phyloP scores from a whole-genome alignment of 108 stramenopile genomes.

The Nitzschia sp. region DNA sequence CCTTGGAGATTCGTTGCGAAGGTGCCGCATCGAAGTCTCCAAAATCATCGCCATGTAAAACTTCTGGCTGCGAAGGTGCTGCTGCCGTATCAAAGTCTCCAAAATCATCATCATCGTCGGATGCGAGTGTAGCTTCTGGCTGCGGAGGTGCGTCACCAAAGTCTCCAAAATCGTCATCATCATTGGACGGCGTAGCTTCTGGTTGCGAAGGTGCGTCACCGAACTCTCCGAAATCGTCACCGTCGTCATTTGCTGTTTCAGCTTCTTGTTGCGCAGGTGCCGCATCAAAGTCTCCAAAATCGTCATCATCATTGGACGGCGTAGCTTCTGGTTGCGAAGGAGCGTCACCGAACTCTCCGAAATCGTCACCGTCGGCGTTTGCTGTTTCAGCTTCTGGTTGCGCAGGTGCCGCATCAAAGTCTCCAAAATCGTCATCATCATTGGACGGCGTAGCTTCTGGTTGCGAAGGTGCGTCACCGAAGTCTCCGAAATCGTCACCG shows the following conservation, averaged over 20 bases:
- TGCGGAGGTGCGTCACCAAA: background rate
- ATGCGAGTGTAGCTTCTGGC: background rate
- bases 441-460: background rate
- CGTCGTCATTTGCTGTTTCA: background rate
- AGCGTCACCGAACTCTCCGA: slow-evolving; percentile 31
- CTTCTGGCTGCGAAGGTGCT: background rate
- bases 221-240: slow-evolving; percentile 38
- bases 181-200: background rate
- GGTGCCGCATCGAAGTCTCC: slow-evolving; percentile 32
- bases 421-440: slow-evolving; percentile 10
- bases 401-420: slow-evolving; percentile 4
- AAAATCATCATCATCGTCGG: slow-evolving; percentile 22
- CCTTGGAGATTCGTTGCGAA: background rate
- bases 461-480: slow-evolving; percentile 5
- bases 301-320: background rate
- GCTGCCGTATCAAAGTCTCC: slow-evolving; percentile 31
- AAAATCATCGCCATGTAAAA: slow-evolving; percentile 5
- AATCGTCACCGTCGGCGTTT: slow-evolving; percentile 21
- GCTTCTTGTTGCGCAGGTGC: background rate
- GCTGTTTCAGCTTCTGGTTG: background rate
- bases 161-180: slow-evolving; percentile 2
- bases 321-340: background rate
- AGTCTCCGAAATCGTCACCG: slow-evolving; percentile 37
- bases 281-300: slow-evolving; percentile 34
- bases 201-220: background rate